A percentile compares a stretch with the other conserved stretches of the same genome.
These are phyloP conservation scores for Backusella sp. DNA, from an alignment of 192 early-diverging fungal species.

Conservation along the genomic window DNA sequence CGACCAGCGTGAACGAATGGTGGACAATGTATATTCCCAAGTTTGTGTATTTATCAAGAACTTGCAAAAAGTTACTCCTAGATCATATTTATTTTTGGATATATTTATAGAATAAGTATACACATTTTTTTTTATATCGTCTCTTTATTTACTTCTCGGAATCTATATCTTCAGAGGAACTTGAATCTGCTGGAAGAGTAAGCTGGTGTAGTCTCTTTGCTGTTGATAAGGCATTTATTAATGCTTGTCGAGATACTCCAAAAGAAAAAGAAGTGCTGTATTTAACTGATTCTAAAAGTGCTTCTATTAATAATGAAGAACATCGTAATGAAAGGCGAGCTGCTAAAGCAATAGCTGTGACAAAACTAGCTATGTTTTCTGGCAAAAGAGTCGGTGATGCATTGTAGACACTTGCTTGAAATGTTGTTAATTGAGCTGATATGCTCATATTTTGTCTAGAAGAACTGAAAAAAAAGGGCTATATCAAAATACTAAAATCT, in stretches of 20 bases:
- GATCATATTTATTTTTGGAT: background rate
- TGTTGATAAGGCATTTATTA: conserved; percentile 58
- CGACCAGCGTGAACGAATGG: conserved; percentile 70
- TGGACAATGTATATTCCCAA: conserved; percentile 63
- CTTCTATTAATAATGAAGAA: conserved; percentile 58
- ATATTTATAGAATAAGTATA: background rate
- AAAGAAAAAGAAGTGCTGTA: conserved; percentile 57
- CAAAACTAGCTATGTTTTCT: conserved; percentile 52
- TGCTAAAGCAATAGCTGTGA: conserved; percentile 60
- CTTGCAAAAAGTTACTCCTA: conserved; percentile 52
- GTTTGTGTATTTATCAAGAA: conserved; percentile 63
- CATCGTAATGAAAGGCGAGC: conserved; percentile 61
- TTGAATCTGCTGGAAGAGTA: background rate
- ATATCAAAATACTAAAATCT: background rate
- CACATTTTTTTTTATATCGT: background rate
- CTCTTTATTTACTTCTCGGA: background rate
- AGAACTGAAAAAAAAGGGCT: background rate
- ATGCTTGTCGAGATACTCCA: conserved; percentile 52
- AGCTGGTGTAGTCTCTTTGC: conserved; percentile 52
- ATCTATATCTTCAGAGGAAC: background rate
- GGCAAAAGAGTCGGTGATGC: conserved; percentile 52
- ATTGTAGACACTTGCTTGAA: conserved; percentile 18
- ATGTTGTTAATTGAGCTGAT: conserved; percentile 22
- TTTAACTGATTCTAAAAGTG: conserved; percentile 58
- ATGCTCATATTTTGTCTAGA: conserved; percentile 1